Evolutionary conservation across 2,329 filamentous ascomycete species (phyloP).

Genomic region (Curvularia verruculosa): DNA sequence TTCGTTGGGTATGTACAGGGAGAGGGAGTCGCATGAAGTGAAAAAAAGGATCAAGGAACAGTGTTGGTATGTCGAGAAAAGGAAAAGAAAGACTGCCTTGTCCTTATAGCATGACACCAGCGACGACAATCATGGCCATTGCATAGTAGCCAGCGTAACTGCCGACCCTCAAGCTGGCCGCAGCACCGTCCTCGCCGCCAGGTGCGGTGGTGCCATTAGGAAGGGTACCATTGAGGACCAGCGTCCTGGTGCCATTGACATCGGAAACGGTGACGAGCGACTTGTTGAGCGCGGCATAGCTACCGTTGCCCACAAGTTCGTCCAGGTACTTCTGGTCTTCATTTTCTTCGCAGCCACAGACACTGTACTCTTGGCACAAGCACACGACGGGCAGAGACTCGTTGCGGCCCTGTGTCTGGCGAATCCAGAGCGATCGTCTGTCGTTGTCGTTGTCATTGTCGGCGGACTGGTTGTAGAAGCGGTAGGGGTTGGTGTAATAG

Average conservation of each 20-base stretch:
- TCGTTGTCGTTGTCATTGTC: constrained; percentile 53
- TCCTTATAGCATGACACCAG: constrained; percentile 25
- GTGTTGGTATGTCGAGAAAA: too few species aligned
- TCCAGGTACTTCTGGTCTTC: constrained; percentile 64
- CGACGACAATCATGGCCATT: constrained; percentile 47
- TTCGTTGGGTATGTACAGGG: constrained; percentile 7
- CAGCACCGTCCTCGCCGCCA: constrained; percentile 36
- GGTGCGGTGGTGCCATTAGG: constrained; percentile 61
- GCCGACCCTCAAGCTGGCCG: constrained; percentile 27
- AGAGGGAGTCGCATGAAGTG: background rate
- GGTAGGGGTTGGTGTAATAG: constrained; percentile 64
- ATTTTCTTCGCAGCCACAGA: constrained; percentile 74
- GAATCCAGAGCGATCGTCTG: constrained; percentile 7
- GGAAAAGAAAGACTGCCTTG: background rate
- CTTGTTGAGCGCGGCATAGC: constrained; percentile 64
- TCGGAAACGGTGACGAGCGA: constrained; percentile 66
- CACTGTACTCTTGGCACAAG: constrained; percentile 62
- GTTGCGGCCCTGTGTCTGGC: constrained; percentile 50
- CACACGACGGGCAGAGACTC: constrained; percentile 67
- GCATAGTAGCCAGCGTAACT: constrained; percentile 49
- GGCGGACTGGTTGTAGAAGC: constrained; percentile 54
- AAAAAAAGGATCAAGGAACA: too few species aligned
- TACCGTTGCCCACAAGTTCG: constrained; percentile 63
- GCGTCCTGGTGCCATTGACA: constrained; percentile 66
- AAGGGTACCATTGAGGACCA: constrained; percentile 78